Evolutionary conservation across 163 green algal genomes (phyloP).

Genomic region (Scenedesmus sp.): DNA sequence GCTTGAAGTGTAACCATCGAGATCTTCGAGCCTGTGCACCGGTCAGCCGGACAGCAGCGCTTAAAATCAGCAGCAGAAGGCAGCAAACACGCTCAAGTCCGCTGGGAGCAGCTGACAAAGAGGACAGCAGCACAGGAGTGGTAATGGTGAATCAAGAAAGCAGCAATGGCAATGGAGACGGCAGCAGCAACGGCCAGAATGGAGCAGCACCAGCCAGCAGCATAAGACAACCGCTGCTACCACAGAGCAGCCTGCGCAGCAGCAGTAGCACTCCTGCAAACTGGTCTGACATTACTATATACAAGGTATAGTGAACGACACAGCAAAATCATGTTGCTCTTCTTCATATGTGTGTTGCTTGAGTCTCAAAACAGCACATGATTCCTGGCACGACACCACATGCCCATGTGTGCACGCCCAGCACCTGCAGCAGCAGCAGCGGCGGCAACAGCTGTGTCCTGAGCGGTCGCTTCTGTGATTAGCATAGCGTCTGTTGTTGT

Average conservation of each 20-base stretch:
- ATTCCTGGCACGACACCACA: too few species aligned
- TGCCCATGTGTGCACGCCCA: too few species aligned
- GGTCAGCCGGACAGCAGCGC: neutral
- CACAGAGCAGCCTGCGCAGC: constrained; percentile 74
- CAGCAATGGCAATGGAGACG: neutral
- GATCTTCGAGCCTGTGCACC: neutral
- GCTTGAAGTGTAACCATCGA: neutral
- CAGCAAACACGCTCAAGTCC: neutral
- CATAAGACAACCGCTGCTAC: constrained; percentile 52
- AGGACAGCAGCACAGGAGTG: neutral
- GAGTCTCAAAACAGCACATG: too few species aligned
- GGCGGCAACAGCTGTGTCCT: too few species aligned
- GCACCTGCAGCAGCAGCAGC: too few species aligned
- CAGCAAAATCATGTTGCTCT: neutral
- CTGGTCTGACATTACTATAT: constrained; percentile 80
- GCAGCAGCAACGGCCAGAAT: neutral
- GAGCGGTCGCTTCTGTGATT: too few species aligned
- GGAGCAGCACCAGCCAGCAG: neutral
- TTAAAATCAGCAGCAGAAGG: neutral
- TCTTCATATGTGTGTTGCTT: neutral
- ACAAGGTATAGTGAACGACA: constrained; percentile 38
- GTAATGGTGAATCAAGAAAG: neutral
- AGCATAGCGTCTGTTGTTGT: too few species aligned
- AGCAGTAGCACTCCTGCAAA: neutral
- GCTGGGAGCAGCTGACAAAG: neutral